A percentile compares a stretch with the other conserved stretches of the same genome.
Evolutionary conservation across 306 rosid species (phyloP).

Genomic region (Begonia loranthoides): DNA sequence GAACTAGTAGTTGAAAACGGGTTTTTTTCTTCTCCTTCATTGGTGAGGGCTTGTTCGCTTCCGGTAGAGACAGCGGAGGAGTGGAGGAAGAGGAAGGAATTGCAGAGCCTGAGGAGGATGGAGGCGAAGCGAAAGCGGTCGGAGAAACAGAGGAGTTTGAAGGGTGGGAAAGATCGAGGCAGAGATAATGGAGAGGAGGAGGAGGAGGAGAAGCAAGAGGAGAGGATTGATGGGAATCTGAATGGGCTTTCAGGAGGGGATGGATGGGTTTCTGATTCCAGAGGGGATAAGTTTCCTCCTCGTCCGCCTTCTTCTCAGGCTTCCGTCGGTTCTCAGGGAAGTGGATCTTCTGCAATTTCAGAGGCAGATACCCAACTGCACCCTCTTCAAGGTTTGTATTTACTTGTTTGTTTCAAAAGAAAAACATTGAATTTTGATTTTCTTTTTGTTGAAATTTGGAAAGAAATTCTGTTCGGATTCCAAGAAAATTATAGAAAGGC

Average conservation of each 20-base stretch:
- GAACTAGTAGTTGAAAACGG: neutral
- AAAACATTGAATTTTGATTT: too few relatives aligned
- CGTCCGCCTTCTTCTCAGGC: constrained; percentile 21
- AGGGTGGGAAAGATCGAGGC: constrained; percentile 25
- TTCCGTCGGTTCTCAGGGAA: constrained; percentile 31
- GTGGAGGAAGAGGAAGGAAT: constrained; percentile 66
- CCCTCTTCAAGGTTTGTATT: neutral
- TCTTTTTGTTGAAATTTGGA: neutral
- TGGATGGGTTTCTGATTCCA: too few relatives aligned
- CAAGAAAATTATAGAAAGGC: too few relatives aligned
- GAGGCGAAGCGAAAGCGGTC: constrained; percentile 55
- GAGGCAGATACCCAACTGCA: constrained; percentile 24
- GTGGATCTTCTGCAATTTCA: constrained; percentile 36
- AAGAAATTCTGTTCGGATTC: neutral
- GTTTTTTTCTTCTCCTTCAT: constrained; percentile 5
- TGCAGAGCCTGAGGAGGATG: constrained; percentile 62
- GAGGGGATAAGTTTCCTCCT: constrained; percentile 3
- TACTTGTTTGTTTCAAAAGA: neutral
- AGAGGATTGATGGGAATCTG: constrained; percentile 11
- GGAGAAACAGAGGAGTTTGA: constrained; percentile 53
- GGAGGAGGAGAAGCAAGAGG: neutral
- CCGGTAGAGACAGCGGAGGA: constrained; percentile 55
- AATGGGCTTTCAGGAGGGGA: constrained; percentile 10
- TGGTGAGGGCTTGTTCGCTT: constrained; percentile 50
- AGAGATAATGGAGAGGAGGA: constrained; percentile 17